These are phyloP conservation scores for Juncus effusus DNA, from an alignment of 176 grass and related monocot genomes.

Conservation along the genomic window DNA sequence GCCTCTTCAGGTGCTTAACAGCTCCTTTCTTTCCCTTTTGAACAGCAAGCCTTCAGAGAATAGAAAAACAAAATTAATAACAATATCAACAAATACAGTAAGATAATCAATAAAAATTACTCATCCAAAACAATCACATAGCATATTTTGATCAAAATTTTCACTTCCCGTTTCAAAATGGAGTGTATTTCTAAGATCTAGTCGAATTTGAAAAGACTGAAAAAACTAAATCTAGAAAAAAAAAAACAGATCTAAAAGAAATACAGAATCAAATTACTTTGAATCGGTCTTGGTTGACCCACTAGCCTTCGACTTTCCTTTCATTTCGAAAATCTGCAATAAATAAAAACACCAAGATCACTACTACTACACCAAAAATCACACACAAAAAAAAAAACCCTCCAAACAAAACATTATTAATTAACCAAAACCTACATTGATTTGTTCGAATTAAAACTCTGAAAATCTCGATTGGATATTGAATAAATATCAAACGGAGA, in stretches of 20 bases:
- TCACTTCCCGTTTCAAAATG: conserved; percentile 3
- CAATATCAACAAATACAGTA: background rate
- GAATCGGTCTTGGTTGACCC: conserved; percentile 16
- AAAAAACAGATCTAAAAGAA: background rate
- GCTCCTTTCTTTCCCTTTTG: conserved; percentile 30
- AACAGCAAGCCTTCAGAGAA: conserved; percentile 19
- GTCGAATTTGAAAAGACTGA: background rate
- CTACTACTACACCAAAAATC: background rate
- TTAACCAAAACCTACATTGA: too few species aligned
- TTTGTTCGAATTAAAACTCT: too few species aligned
- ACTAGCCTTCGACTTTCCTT: conserved; percentile 22
- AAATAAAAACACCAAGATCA: background rate
- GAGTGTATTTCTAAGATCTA: background rate
- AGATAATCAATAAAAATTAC: too few species aligned
- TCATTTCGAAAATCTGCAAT: conserved; percentile 22
- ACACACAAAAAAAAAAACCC: background rate
- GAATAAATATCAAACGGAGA: too few species aligned
- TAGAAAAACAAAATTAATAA: background rate
- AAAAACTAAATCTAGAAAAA: background rate
- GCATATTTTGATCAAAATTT: background rate
- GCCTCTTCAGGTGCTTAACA: conserved; percentile 44
- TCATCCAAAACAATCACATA: too few species aligned
- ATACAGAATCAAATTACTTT: conserved; percentile 19
- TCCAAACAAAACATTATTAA: too few species aligned
- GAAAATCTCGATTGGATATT: too few species aligned